Percentiles rank a stretch among this genome's conserved stretches.
These are phyloP conservation scores for Salvia rosmarinus DNA, from an alignment of 257 asterid genomes.

Conservation along the genomic window DNA sequence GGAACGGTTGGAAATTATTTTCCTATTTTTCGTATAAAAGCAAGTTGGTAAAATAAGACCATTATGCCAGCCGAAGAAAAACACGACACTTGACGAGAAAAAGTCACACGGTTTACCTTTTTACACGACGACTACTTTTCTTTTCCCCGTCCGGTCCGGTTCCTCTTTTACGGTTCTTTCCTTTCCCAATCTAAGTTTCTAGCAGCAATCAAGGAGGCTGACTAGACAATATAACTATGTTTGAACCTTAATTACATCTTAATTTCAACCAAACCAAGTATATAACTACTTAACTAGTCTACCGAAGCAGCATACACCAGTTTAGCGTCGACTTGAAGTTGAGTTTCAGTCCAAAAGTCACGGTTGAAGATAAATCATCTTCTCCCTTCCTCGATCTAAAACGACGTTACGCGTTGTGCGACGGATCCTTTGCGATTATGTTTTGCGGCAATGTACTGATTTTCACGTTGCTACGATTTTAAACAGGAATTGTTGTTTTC, in stretches of 20 bases:
- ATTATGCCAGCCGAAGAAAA: not conserved
- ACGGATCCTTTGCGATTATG: constrained; percentile 21
- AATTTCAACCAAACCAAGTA: constrained; percentile 20
- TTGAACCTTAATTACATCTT: constrained; percentile 1
- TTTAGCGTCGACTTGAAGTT: constrained; percentile 43
- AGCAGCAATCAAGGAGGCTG: constrained; percentile 5
- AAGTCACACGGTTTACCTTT: constrained; percentile 32
- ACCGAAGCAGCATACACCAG: constrained; percentile 4
- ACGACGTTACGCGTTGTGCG: constrained; percentile 26
- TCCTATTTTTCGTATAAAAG: not conserved
- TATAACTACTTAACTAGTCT: constrained; percentile 16
- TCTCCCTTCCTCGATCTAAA: constrained; percentile 8
- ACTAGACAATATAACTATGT: not conserved
- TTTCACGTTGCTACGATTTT: not conserved
- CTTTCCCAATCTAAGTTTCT: not conserved
- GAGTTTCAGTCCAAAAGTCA: constrained; percentile 25
- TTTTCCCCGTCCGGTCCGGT: not conserved
- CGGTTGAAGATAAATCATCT: not conserved
- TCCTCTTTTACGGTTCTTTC: not conserved
- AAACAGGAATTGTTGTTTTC: not conserved
- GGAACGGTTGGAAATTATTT: not conserved
- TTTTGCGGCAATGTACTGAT: constrained; percentile 14
- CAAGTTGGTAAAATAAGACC: not conserved
- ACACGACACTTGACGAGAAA: constrained; percentile 13
- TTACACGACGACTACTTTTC: constrained; percentile 26